Evolutionary conservation across 495 filamentous ascomycete genomes (phyloP).

Genomic region (Tuber magnatum): DNA sequence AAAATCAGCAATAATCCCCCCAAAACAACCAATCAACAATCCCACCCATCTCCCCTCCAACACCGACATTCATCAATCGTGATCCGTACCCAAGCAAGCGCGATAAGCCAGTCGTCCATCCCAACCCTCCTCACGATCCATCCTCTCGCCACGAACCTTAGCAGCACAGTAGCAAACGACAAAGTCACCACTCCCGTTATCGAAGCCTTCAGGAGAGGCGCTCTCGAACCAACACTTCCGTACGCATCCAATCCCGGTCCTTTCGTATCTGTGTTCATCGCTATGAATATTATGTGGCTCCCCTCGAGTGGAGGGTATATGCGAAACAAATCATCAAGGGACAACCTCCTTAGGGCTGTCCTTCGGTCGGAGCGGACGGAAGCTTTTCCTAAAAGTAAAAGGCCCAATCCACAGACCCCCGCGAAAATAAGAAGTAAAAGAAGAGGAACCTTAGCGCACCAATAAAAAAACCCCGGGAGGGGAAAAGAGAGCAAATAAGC

Average conservation of each 20-base stretch:
- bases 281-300: neutral
- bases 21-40: constrained; percentile 2
- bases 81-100: constrained; percentile 65
- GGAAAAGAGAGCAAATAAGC: neutral
- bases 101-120: constrained; percentile 76
- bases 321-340: neutral
- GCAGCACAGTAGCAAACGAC: constrained; percentile 14
- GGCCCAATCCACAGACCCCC: neutral
- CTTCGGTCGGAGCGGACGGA: neutral
- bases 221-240: neutral
- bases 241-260: neutral
- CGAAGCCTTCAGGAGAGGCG: constrained; percentile 5
- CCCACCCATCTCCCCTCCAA: neutral
- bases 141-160: constrained; percentile 29
- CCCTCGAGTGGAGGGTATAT: neutral
- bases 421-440: neutral
- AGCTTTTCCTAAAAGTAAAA: neutral
- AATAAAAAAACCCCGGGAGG: neutral
- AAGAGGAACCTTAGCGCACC: neutral
- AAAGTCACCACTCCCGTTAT: constrained; percentile 7
- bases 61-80: neutral
- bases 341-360: neutral
- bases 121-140: constrained; percentile 61
- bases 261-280: neutral
- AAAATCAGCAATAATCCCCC: neutral